Conservation (phyloP, 768 basidiomycete species). For the Pulveroboletus ravenelii region DNA sequence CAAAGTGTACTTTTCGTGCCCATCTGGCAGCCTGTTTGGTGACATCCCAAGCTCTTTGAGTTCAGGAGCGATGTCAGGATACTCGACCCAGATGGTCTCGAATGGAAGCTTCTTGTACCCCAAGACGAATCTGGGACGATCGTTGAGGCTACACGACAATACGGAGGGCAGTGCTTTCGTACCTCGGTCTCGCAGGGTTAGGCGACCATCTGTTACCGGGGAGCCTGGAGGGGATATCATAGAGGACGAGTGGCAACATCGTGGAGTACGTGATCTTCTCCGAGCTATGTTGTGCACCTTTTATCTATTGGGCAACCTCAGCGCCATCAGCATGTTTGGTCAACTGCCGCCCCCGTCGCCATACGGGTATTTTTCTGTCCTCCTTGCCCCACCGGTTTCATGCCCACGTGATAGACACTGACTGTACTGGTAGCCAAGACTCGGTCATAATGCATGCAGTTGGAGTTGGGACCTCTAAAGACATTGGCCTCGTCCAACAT, state of each 20-base stretch:
- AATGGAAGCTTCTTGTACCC: conserved; percentile 32
- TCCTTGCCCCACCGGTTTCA: background rate
- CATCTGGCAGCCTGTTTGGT: conserved; percentile 17
- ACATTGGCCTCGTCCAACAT: too few relatives aligned
- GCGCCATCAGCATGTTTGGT: background rate
- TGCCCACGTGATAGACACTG: background rate
- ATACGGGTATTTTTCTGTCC: background rate
- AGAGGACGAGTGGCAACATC: conserved; percentile 31
- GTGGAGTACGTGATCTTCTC: background rate
- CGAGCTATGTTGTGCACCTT: background rate
- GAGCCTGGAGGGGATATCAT: conserved; percentile 33
- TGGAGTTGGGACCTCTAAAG: too few relatives aligned
- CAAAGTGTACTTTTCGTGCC: conserved; percentile 24
- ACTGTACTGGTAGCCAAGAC: too few relatives aligned
- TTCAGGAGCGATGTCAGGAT: conserved; percentile 26
- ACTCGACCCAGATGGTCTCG: conserved; percentile 33
- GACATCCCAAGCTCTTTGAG: conserved; percentile 26
- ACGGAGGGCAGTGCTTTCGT: background rate
- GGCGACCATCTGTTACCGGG: conserved; percentile 33
- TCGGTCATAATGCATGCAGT: background rate
- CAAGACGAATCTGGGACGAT: conserved; percentile 25
- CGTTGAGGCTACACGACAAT: background rate
- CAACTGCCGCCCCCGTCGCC: background rate
- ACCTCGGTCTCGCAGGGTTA: conserved; percentile 39
- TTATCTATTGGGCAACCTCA: conserved; percentile 1